Base-by-base conservation (phyloP, 1,284 basidiomycete species). In the Cronartium ribicola region DNA sequence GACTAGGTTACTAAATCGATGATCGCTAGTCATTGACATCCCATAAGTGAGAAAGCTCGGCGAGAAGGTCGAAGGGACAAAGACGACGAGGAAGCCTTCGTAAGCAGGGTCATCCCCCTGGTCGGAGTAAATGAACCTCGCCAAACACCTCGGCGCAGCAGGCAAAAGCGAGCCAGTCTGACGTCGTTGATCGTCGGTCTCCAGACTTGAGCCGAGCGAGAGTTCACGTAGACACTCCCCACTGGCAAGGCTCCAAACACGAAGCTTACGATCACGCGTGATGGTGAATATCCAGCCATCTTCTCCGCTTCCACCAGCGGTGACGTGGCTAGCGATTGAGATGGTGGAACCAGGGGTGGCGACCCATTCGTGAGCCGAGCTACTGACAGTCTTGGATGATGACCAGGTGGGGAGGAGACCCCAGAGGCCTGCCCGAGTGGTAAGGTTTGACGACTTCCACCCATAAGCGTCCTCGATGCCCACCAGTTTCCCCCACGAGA, bases 251-350 rank as follows among this genome's bases (percentile, higher is more conserved):
- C 78, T 88, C 92, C 93, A 97, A 57, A 90, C 84, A 64, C 92
- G 86, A 60, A 96, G 84, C 69, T 89, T 89, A 72, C 89, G 86
- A 83, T 96, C 92, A 73, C 92, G 85, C n/a, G 92, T 92, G 64
- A 96, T 85, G 1, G 92, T 89, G 86, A 91, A 94, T 22, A 89
- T 82, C 76, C 90, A 84, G 11, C 85, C 85, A 44, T 74, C 71
- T 51, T 74, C 43, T 10, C 65, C 64, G 29, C 48, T 13, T n/a
- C 48, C 40, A 36, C 59, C 64, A 22, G 41, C 22, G 10, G 51
- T 60, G 5, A 67, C 20, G 55, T 61, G 65, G 22, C 57, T 74
- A 3, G 71, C 64, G 39, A 74, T 67, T 14, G 71, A 66, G 57
- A 74, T 74, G 2, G 71, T 62, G 6, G 71, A 61, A 29, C 55